Base-by-base conservation (phyloP, 148 eudicot genomes). In the Rhododendron henanense region DNA sequence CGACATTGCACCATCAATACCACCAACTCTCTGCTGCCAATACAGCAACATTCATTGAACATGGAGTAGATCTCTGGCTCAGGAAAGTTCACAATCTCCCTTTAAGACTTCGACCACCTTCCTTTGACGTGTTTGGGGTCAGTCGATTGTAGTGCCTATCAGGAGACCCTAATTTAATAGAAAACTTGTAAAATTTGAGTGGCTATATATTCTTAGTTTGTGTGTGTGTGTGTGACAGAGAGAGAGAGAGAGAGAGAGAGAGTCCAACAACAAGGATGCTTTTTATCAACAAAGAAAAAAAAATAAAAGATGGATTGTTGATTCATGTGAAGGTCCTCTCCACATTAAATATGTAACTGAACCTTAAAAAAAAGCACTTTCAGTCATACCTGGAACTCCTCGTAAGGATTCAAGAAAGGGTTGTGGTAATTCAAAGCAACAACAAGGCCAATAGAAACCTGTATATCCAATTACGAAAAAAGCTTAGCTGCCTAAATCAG, bases 401-500 rank as follows among this genome's bases (percentile, higher is more conserved):
- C 99, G 39, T 94, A 96, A 50, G 98, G 98, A 87, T 89, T 96
- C 89, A 95, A 86, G 89, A 88, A 96, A 74, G 99, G 98, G 89
- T 96, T 96, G 63, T 88, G 91, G 90, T 96, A 96, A 87, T 96
- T 73, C 85, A 97, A 91, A 80, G 96, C 98, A 88, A 95, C 95
- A 80, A 97, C 99, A 84, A 95, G 92, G 55, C 99, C 99, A 87
- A 97, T 61, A 39, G 98, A 94, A 41, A 97, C 98, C 98, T 96
- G 90, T 85, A 88, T 55, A 87, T 19, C 50, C 67, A 82, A 87
- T 71, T 39, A 51, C 63, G 41, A 14, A 74, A 74, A 15, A 74
- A 74, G 53, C 31, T 83, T 65, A 47, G 85, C 28, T 50, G 55
- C 41, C 59, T 15, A 83, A 71, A 47, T 47, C 6, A 83, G 28